A percentile compares a stretch with the other conserved stretches of the same genome.
These are phyloP conservation scores for Salvia rosmarinus DNA, from an alignment of 257 asterid genomes.

Conservation along the genomic window DNA sequence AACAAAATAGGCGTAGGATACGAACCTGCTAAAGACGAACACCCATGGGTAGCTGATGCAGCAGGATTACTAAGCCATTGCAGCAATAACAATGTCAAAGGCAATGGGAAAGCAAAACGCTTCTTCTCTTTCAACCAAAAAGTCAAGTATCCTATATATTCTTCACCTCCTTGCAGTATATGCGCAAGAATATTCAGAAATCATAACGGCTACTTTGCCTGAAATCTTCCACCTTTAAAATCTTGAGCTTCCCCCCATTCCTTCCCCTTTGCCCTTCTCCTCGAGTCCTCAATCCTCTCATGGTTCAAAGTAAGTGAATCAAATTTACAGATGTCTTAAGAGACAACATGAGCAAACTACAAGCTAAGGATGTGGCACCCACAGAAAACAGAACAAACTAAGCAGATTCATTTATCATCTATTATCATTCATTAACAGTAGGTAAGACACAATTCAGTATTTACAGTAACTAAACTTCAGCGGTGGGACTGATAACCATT, in stretches of 20 bases:
- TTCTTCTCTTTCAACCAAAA: conserved; percentile 12
- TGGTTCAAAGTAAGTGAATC: conserved; percentile 32
- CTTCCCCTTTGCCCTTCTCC: not conserved
- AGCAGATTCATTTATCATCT: conserved; percentile 15
- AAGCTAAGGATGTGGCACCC: conserved; percentile 27
- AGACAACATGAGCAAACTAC: conserved; percentile 34
- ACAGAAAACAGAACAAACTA: conserved; percentile 26
- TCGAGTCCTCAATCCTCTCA: conserved; percentile 26
- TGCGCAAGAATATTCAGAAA: not conserved
- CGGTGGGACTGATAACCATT: conserved; percentile 56
- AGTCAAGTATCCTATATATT: not conserved
- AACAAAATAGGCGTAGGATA: not conserved
- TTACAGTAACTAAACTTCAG: conserved; percentile 40
- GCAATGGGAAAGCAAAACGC: not conserved
- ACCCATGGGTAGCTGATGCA: conserved; percentile 9
- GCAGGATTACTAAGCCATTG: conserved; percentile 1
- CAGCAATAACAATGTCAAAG: not conserved
- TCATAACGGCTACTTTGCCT: conserved; percentile 1
- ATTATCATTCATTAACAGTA: conserved; percentile 22
- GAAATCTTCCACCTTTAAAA: conserved; percentile 14
- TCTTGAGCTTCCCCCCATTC: conserved; percentile 12
- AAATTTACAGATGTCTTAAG: conserved; percentile 23
- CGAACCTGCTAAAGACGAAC: not conserved
- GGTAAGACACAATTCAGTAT: conserved; percentile 26
- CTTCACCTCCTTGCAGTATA: conserved; percentile 11